phyloP scores from a whole-genome alignment of 768 basidiomycete genomes.

The Coprinopsis strossmayeri region DNA sequence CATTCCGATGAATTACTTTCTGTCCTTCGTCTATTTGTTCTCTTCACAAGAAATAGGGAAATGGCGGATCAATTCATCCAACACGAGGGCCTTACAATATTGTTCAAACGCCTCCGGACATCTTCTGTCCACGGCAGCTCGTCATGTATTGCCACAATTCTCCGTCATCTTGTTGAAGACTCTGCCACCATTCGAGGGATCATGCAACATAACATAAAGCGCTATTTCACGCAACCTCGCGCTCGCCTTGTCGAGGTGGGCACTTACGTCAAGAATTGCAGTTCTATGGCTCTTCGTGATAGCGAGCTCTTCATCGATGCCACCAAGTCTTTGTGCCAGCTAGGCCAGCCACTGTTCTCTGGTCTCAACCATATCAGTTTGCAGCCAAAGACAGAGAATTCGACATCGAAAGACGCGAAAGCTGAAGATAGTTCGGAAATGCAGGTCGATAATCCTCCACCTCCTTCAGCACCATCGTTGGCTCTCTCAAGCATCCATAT shows the following conservation, averaged over 20 bases:
- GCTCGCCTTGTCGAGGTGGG: slow-evolving; percentile 59
- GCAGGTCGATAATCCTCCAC: slow-evolving; percentile 44
- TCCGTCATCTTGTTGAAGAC: slow-evolving; percentile 92
- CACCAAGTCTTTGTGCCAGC: slow-evolving; percentile 62
- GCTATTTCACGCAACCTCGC: slow-evolving; percentile 72
- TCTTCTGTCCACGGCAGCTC: slow-evolving; percentile 64
- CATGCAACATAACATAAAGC: slow-evolving; percentile 80
- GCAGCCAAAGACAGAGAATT: slow-evolving; percentile 31
- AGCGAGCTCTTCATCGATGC: slow-evolving; percentile 69
- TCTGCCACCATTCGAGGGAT: slow-evolving; percentile 50
- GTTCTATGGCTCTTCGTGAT: slow-evolving; percentile 77
- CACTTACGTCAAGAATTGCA: slow-evolving; percentile 70
- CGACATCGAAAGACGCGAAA: slow-evolving; percentile 11
- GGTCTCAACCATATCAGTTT: slow-evolving; percentile 52
- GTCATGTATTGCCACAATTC: slow-evolving; percentile 77
- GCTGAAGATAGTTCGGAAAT: slow-evolving; percentile 36
- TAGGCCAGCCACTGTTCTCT: slow-evolving; percentile 63
- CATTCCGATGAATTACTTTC: slow-evolving; percentile 81
- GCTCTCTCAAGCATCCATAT: background rate
- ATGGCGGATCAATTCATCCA: slow-evolving; percentile 65
- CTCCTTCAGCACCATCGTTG: background rate
- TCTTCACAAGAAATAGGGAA: slow-evolving; percentile 70
- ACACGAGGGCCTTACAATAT: slow-evolving; percentile 49
- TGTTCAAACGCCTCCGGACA: slow-evolving; percentile 64
- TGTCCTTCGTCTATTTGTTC: slow-evolving; percentile 72